These are phyloP conservation scores for Thielaviopsis cerberus DNA, from an alignment of 2,329 filamentous ascomycete species.

Conservation along the genomic window DNA sequence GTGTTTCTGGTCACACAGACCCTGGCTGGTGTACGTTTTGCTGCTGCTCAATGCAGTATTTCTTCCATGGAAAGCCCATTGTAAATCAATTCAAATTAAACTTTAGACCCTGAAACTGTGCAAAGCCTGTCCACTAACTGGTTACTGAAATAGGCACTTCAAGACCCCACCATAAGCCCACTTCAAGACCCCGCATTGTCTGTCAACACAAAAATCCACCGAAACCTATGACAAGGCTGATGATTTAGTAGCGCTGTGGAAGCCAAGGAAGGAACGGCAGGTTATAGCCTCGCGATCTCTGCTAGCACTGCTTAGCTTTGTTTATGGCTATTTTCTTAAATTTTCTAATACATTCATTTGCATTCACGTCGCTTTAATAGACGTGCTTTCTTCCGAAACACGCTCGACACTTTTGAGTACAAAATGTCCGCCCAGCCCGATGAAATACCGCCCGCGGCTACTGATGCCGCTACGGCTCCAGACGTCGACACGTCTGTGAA, in stretches of 20 bases:
- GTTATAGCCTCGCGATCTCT: not conserved
- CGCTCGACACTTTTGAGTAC: not conserved
- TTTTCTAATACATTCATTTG: not conserved
- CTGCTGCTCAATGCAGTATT: not conserved
- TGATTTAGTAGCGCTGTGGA: not conserved
- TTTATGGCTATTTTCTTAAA: not conserved
- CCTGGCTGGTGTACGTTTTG: not conserved
- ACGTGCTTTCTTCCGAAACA: not conserved
- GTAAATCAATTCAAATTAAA: not conserved
- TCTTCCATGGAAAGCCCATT: not conserved
- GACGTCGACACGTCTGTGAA: slow-evolving; percentile 19
- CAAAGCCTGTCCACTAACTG: not conserved
- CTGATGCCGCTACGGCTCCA: slow-evolving; percentile 22
- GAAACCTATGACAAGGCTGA: not conserved
- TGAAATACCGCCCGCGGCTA: slow-evolving; percentile 12
- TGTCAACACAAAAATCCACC: not conserved
- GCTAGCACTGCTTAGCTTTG: not conserved
- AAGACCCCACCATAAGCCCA: slow-evolving; percentile 2
- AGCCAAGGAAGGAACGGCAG: not conserved
- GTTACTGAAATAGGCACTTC: not conserved
- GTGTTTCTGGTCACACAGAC: not conserved
- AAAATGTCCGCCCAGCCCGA: slow-evolving; percentile 8
- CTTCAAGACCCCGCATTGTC: not conserved
- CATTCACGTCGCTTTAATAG: not conserved
- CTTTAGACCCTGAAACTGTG: not conserved